Evolutionary conservation across 164 flowering plant species (phyloP), one percentile per base, ranked within the genome.

Genomic region (Piper longum): DNA sequence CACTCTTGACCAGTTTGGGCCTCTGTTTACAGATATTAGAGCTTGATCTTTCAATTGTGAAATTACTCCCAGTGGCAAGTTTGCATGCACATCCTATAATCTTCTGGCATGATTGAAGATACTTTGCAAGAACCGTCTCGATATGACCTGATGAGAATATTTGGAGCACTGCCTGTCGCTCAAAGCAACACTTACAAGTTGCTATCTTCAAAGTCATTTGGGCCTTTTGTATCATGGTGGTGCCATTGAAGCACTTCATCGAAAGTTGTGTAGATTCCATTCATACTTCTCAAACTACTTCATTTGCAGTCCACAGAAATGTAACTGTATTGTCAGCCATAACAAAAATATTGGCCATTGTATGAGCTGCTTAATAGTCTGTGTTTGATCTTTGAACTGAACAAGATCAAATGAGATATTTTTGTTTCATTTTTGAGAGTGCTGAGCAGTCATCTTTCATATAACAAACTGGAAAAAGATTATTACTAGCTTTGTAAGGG

Each of bases 201-300:
- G 68, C 68, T 90, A 36, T 73, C 86, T 16, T 62, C 78, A 36
- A 90, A 90, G 43, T 81, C 96, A 16, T 85, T 84, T 62, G 77
- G 77, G 82, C 64, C 92, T 93, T 68, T 92, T 93, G 59, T 93
- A 86, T 74, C 99, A 97, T 63, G 99, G 99, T 39, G 99, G 99
- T 66, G 88, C 83, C 64, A 91, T 97, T 18, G 99, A 93, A 78
- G 99, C 99, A 66, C 81, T 93, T 51, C 99, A 93, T 74, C 66
- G 65, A 40, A 90, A 87, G 95, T 97, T 93, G 26, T 64, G 73
- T 68, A 44, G 41, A 6, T 36, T 26, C 60, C 36, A 26, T 57
- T 41, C 4, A 36, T 57, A 2, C 9, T 43, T 60, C 7, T 48
- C 41, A 58, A 52, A 66, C 51, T 36, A 36, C 11, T 16, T 44